phyloP scores from a whole-genome alignment of 306 rosid genomes.

The Vigna radiata region DNA sequence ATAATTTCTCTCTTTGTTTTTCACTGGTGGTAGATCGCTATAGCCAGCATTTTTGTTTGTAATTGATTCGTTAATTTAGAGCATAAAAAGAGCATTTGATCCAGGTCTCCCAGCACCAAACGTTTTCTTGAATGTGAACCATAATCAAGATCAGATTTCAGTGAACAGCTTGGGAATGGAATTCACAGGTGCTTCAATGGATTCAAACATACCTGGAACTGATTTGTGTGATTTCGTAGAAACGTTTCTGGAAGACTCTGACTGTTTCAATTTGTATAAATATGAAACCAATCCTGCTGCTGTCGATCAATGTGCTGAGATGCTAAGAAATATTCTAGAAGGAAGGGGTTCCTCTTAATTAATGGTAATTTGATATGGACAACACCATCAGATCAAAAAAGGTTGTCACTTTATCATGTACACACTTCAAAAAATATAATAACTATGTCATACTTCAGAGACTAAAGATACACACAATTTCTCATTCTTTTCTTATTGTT shows the following conservation, averaged over 20 bases:
- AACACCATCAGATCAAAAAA: background rate
- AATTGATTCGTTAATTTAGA: background rate
- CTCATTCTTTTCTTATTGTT: background rate
- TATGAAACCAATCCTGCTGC: constrained; percentile 23
- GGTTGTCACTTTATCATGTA: constrained; percentile 20
- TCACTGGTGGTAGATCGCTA: background rate
- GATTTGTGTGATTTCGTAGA: constrained; percentile 36
- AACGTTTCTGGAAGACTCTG: constrained; percentile 47
- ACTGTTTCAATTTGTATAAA: constrained; percentile 2
- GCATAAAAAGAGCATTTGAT: background rate
- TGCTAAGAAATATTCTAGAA: constrained; percentile 1
- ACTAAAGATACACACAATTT: background rate
- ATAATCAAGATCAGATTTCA: constrained; percentile 25
- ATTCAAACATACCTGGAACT: constrained; percentile 32
- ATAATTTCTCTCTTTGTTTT: background rate
- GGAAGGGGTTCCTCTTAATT: background rate
- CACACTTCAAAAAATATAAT: constrained; percentile 1
- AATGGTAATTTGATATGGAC: background rate
- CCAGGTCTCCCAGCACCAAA: constrained; percentile 6
- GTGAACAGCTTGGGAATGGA: background rate
- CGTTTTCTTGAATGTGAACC: constrained; percentile 18
- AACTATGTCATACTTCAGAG: background rate
- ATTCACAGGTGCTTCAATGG: constrained; percentile 28
- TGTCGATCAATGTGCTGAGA: constrained; percentile 19
- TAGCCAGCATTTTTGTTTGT: background rate